Base-by-base conservation (phyloP, 805 yeast species). In the Starmerella sirachaensis region DNA sequence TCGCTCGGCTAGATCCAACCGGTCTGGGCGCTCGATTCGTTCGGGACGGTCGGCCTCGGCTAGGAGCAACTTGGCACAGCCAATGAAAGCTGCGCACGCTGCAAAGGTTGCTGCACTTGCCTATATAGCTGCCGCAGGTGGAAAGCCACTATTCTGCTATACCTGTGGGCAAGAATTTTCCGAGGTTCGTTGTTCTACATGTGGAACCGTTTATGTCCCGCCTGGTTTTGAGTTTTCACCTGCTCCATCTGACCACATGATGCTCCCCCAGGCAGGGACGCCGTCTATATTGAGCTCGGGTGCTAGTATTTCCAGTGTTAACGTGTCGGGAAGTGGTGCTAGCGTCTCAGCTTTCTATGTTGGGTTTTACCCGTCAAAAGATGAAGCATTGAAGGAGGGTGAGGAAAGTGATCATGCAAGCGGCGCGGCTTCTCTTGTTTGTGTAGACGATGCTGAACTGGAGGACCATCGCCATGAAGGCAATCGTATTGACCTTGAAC, bases 201-300 rank as follows among this genome's bases (percentile, higher is more conserved):
- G 55, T 34, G 45, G 41, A 10, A 51, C 55, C 2, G 29, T 42
- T 6, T 50, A 51, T 31, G 18, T 43, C 12, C 49, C 49, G 8
- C 48, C 48, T 11, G 40, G 44, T 5, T 43, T 40, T 27, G 22
- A 26, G 16, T 43, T 19, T 36, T n/a, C n/a, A n/a, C n/a, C n/a
- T n/a, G n/a, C n/a, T n/a, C n/a, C n/a, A n/a, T n/a, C n/a, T n/a
- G n/a, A n/a, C n/a, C n/a, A n/a, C n/a, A n/a, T n/a, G n/a, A n/a
- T n/a, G n/a, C n/a, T n/a, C n/a, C n/a, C n/a, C n/a, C n/a, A n/a
- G n/a, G n/a, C n/a, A n/a, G n/a, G n/a, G n/a, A n/a, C n/a, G n/a
- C n/a, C n/a, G n/a, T n/a, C n/a, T n/a, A n/a, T n/a, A n/a, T n/a
- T n/a, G n/a, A n/a, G n/a, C n/a, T n/a, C n/a, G n/a, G n/a, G n/a